Conservation (phyloP, 2,329 filamentous ascomycete species). For the Magnaporthiopsis rhizophila region DNA sequence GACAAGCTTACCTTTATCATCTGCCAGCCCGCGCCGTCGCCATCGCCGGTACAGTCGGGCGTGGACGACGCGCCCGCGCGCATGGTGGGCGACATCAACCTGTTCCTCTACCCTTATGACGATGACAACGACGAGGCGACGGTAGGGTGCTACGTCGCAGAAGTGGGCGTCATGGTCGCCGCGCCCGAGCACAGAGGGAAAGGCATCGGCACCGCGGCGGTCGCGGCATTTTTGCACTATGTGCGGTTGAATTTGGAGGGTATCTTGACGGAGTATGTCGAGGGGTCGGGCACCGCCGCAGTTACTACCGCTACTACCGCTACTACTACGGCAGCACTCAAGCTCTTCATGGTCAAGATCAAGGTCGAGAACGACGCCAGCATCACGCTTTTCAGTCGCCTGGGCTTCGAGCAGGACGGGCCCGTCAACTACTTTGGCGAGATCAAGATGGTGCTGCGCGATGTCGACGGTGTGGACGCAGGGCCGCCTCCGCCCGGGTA, state of each 20-base stretch:
- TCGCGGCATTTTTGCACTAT: slow-evolving; percentile 64
- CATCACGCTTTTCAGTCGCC: slow-evolving; percentile 39
- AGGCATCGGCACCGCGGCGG: slow-evolving; percentile 57
- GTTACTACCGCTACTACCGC: no score
- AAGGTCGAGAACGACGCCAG: slow-evolving; percentile 47
- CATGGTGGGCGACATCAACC: slow-evolving; percentile 71
- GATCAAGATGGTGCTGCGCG: slow-evolving; percentile 38
- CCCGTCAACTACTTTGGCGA: slow-evolving; percentile 53
- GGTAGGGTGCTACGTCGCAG: no score
- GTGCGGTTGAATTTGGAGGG: slow-evolving; percentile 42
- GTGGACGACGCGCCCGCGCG: slow-evolving; percentile 43
- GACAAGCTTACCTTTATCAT: slow-evolving; percentile 94
- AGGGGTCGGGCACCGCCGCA: background rate
- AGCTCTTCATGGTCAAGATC: slow-evolving; percentile 33
- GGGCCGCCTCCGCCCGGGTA: slow-evolving; percentile 14
- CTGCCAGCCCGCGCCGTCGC: slow-evolving; percentile 45
- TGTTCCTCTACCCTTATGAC: slow-evolving; percentile 62
- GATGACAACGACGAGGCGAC: slow-evolving; percentile 29
- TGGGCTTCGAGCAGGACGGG: slow-evolving; percentile 45
- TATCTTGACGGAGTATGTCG: slow-evolving; percentile 50
- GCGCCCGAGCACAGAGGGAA: slow-evolving; percentile 43
- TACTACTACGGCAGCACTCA: slow-evolving; percentile 11
- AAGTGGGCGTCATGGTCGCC: slow-evolving; percentile 85
- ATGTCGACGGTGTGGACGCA: slow-evolving; percentile 5
- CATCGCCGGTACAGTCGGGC: slow-evolving; percentile 20